Base-by-base conservation (phyloP, 345 rosid genomes). In the Hypericum androsaemum region DNA sequence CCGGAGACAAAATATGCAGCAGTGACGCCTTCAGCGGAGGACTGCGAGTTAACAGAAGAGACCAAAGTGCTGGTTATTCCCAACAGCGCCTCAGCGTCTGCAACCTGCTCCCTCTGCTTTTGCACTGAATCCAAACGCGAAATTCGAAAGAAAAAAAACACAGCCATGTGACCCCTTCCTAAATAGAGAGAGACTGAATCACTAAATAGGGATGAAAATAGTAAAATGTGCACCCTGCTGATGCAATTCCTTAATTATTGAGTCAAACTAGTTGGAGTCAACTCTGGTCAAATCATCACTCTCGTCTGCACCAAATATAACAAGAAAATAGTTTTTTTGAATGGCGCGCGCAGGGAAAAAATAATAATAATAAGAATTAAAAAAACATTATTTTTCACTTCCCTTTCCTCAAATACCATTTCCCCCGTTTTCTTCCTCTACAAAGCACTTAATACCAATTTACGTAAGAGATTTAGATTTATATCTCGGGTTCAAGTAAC, bases 61-160 rank as follows among this genome's bases (percentile, higher is more conserved):
- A 79, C 73, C 70, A 92, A 60, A 2, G 96, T 65, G 67, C 60
- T 80, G 13, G 96, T 64, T 14, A 92, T 68, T 52, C 78, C 96
- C 61, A 83, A 41, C 58, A 92, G 70, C 5, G 92, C 95, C 64
- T 92, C 96, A 7, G 98, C 98, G 68, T 90, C 96, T 5, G 89
- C 94, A 47, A 92, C 73, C 63, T 85, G 95, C 69, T 92, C 98
- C 70, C 96, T 77, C 0, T 96, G 96, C 70, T 76, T 88, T 41
- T 63, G 77, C 57, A 92, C 96, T 87, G 76, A 41, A 12, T 22
- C 32, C 32, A 17, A 48, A 37, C 6, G 41, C 50, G 62, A 52
- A 14, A 13, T 8, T 16, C 36, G 37, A 57, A 12, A n/a, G n/a
- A 5, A 7, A 6, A 8, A 7, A 47, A 12, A 43, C 39, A 6